Evolutionary conservation across 2,329 filamentous ascomycete genomes (phyloP).

Genomic region (Talaromyces sp.): DNA sequence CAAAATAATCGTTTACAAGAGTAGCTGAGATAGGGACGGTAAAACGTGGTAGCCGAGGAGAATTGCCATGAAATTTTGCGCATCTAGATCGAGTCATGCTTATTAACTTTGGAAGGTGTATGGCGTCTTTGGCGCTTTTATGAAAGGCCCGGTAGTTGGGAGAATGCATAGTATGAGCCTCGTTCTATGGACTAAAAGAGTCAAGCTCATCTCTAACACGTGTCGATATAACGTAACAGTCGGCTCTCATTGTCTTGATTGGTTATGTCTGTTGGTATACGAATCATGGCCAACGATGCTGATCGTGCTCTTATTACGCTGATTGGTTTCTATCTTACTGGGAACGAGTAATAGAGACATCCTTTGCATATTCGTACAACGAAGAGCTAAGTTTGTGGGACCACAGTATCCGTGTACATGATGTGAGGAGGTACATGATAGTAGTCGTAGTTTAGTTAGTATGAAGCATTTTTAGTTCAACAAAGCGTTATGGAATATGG

Average conservation of each 20-base stretch:
- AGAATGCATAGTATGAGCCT: background rate
- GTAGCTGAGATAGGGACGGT: background rate
- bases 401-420: background rate
- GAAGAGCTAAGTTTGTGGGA: background rate
- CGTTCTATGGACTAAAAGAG: background rate
- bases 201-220: background rate
- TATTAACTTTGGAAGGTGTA: background rate
- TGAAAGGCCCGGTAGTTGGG: background rate
- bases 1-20: background rate
- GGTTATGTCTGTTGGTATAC: background rate
- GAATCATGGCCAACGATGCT: slow-evolving; percentile 4
- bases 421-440: background rate
- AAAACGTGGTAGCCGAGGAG: background rate
- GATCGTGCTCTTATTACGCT: background rate
- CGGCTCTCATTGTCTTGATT: background rate
- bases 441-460: background rate
- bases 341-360: background rate
- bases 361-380: background rate
- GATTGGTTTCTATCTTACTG: background rate
- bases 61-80: background rate
- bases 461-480: slow-evolving; percentile 1
- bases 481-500: background rate
- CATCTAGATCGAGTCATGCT: slow-evolving; percentile 6
- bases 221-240: background rate
- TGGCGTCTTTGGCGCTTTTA: background rate